Evolutionary conservation across 768 basidiomycete species (phyloP).

Genomic region (Auricularia sp.): DNA sequence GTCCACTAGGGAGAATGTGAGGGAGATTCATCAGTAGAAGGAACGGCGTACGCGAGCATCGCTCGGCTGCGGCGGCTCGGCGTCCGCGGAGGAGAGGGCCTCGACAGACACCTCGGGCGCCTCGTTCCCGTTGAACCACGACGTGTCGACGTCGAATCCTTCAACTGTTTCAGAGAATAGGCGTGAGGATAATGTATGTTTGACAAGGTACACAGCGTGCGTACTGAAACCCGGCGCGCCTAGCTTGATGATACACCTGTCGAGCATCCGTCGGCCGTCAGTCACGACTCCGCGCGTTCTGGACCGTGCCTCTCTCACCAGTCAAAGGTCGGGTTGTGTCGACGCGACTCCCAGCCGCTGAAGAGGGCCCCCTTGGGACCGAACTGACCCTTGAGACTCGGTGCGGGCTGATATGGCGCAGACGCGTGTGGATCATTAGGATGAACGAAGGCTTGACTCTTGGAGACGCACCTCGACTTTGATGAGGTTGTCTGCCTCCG

Average conservation of each 20-base stretch:
- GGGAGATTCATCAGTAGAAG: conserved; percentile 1
- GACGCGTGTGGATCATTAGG: not conserved
- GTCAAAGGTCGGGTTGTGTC: conserved; percentile 83
- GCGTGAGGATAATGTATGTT: not conserved
- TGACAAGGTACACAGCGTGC: not conserved
- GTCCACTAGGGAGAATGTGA: conserved; percentile 51
- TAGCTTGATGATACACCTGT: conserved; percentile 82
- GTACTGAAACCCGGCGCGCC: conserved; percentile 53
- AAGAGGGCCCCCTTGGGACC: conserved; percentile 91
- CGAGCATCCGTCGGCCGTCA: not conserved
- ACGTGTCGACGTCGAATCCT: conserved; percentile 91
- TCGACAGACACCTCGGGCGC: conserved; percentile 76
- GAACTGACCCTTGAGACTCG: conserved; percentile 89
- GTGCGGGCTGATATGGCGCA: conserved; percentile 51
- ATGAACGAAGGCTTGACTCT: not conserved
- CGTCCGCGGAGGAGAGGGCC: conserved; percentile 28
- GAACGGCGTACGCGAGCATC: conserved; percentile 45
- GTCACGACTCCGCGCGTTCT: not conserved
- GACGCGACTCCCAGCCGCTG: conserved; percentile 87
- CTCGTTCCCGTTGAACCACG: conserved; percentile 89
- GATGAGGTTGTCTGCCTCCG: conserved; percentile 72
- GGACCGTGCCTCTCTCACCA: conserved; percentile 44
- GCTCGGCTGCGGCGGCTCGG: conserved; percentile 27
- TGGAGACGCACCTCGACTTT: conserved; percentile 55
- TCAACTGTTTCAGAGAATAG: conserved; percentile 24